Conservation (phyloP, 257 asterid species). For the Paulownia fortunei region DNA sequence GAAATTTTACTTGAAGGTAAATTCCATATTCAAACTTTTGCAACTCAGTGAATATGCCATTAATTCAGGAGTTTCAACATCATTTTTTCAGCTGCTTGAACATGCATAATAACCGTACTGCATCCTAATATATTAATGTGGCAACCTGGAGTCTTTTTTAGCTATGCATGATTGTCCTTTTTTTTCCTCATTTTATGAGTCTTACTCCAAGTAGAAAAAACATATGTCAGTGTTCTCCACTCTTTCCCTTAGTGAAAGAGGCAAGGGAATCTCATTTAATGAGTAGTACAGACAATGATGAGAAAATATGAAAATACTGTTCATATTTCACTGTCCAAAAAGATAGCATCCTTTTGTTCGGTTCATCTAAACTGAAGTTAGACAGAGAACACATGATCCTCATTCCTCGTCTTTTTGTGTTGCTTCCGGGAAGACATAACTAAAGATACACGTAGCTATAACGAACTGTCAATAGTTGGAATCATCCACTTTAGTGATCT, state of each 20-base stretch:
- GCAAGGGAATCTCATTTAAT: neutral
- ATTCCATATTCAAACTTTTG: conserved; percentile 26
- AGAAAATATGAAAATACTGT: neutral
- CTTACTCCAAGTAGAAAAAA: no score
- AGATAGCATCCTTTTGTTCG: no score
- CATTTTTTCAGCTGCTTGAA: neutral
- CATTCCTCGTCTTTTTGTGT: neutral
- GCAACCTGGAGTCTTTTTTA: conserved; percentile 1
- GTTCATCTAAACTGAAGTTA: neutral
- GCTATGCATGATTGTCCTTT: neutral
- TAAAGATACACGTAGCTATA: neutral
- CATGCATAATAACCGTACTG: neutral
- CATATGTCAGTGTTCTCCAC: neutral
- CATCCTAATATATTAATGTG: conserved; percentile 5
- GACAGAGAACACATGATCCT: neutral
- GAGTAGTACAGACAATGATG: neutral
- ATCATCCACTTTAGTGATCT: no score
- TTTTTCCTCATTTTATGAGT: neutral
- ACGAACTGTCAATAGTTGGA: no score
- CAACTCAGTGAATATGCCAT: neutral
- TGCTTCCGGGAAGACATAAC: neutral
- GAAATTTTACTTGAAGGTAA: conserved; percentile 50
- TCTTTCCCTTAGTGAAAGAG: neutral
- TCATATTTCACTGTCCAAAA: no score
- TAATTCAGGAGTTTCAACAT: neutral